These are phyloP conservation scores for Apiotrichum akiyoshidainum DNA, from an alignment of 1,284 basidiomycete genomes.

Conservation along the genomic window DNA sequence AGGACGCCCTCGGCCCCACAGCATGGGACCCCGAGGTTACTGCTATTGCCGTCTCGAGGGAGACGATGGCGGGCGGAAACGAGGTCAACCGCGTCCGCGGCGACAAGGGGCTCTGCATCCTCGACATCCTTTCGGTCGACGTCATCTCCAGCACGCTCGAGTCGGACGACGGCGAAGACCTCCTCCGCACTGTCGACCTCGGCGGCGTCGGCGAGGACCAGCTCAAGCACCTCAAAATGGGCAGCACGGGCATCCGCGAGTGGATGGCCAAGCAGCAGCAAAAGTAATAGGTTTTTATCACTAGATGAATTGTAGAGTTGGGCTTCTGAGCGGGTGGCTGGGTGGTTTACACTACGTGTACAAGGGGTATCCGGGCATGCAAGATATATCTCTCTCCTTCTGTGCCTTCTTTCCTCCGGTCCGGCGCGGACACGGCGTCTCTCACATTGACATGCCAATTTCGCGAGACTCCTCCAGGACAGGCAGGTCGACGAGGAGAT, in stretches of 20 bases:
- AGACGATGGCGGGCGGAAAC: conserved; percentile 72
- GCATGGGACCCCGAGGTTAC: conserved; percentile 77
- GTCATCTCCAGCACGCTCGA: conserved; percentile 66
- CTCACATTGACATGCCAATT: conserved; percentile 16
- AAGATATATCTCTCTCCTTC: conserved; percentile 8
- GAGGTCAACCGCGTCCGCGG: conserved; percentile 38
- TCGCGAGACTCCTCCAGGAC: conserved; percentile 29
- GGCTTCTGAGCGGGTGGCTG: neutral
- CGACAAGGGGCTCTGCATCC: conserved; percentile 55
- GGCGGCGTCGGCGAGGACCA: conserved; percentile 57
- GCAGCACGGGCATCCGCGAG: conserved; percentile 80
- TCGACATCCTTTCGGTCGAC: conserved; percentile 74
- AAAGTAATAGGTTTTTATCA: neutral
- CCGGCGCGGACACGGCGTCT: no score
- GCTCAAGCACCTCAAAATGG: conserved; percentile 76
- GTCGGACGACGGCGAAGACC: conserved; percentile 8
- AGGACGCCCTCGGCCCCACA: conserved; percentile 84
- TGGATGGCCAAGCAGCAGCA: conserved; percentile 60
- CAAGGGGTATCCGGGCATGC: conserved; percentile 14
- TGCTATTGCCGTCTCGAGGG: conserved; percentile 78
- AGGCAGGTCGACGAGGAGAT: conserved; percentile 24
- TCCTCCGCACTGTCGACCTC: conserved; percentile 25
- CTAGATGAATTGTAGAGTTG: neutral
- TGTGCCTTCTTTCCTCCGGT: neutral
- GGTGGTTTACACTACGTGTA: conserved; percentile 5